Percentiles rank a stretch among this genome's conserved stretches.
phyloP scores from a whole-genome alignment of 1,139 yeast species.

The Eremothecium gossypii region DNA sequence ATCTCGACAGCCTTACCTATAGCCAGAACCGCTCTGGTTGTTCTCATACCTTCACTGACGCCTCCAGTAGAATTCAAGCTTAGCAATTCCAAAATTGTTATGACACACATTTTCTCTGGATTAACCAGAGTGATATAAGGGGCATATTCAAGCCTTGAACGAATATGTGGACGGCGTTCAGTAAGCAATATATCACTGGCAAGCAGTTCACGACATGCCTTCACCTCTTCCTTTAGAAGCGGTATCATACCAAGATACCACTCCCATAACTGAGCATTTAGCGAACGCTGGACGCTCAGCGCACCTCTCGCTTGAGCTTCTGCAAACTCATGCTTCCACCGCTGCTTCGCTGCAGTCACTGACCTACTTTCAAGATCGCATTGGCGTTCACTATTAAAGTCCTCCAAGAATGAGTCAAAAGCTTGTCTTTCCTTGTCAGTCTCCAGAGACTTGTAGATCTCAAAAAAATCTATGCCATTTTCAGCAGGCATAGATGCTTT shows the following conservation, averaged over 20 bases:
- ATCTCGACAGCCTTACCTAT: conserved; percentile 81
- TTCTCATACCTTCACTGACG: conserved; percentile 73
- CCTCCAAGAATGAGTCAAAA: conserved; percentile 59
- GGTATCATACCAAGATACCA: conserved; percentile 69
- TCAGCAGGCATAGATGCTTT: conserved; percentile 28
- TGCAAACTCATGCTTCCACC: conserved; percentile 82
- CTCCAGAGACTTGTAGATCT: conserved; percentile 44
- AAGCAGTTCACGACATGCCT: conserved; percentile 13
- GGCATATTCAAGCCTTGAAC: conserved; percentile 53
- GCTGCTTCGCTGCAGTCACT: conserved; percentile 73
- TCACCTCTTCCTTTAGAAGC: conserved; percentile 41
- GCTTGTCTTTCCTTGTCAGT: conserved; percentile 43
- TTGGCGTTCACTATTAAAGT: conserved; percentile 68
- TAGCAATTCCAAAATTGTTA: conserved; percentile 73
- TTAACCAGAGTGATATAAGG: conserved; percentile 66
- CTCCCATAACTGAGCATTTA: conserved; percentile 68
- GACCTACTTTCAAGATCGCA: conserved; percentile 67
- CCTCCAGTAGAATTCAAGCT: conserved; percentile 72
- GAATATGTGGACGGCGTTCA: not conserved
- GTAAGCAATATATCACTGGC: conserved; percentile 2
- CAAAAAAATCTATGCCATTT: conserved; percentile 51
- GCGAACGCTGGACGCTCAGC: conserved; percentile 43
- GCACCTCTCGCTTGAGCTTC: conserved; percentile 59
- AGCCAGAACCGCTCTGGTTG: conserved; percentile 70
- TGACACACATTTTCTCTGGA: conserved; percentile 75